Conservation (phyloP, 2,329 filamentous ascomycete species). For the Penicillium palitans region DNA sequence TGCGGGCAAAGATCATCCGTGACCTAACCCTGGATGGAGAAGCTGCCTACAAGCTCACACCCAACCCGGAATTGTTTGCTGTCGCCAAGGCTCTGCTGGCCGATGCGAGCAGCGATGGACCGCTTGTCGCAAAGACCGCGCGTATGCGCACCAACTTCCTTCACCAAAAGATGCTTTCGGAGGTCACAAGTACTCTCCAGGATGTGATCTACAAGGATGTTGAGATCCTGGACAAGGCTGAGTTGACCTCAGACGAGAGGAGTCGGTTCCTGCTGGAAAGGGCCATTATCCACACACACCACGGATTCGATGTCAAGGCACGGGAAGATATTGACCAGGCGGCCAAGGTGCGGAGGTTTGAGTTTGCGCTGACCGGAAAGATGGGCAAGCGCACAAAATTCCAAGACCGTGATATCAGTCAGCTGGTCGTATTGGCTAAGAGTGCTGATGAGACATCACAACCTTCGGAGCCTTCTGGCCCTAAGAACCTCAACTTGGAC, state of each 20-base stretch:
- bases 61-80: conserved; percentile 78
- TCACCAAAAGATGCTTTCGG: conserved; percentile 67
- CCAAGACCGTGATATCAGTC: conserved; percentile 60
- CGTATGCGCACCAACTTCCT: conserved; percentile 72
- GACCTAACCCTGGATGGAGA: conserved; percentile 80
- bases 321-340: conserved; percentile 69
- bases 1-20: conserved; percentile 63
- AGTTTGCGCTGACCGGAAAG: conserved; percentile 80
- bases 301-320: conserved; percentile 77
- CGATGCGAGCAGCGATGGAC: conserved; percentile 44
- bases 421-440: conserved; percentile 85
- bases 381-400: conserved; percentile 66
- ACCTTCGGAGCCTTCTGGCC: conserved; percentile 44
- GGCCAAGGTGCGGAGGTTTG: conserved; percentile 65
- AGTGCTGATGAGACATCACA: conserved; percentile 54
- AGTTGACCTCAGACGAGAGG: conserved; percentile 50
- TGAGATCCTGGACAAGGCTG: conserved; percentile 49
- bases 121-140: conserved; percentile 57
- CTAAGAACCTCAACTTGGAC: conserved; percentile 75
- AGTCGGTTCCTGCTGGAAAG: conserved; percentile 77
- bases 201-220: conserved; percentile 61
- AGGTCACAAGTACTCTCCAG: conserved; percentile 62
- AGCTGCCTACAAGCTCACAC: conserved; percentile 79
- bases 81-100: conserved; percentile 66
- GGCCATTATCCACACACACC: conserved; percentile 77